Evolutionary conservation across 139 green algal genomes (phyloP), one percentile per base, ranked within the genome.

Genomic region (Penium margaritaceum): DNA sequence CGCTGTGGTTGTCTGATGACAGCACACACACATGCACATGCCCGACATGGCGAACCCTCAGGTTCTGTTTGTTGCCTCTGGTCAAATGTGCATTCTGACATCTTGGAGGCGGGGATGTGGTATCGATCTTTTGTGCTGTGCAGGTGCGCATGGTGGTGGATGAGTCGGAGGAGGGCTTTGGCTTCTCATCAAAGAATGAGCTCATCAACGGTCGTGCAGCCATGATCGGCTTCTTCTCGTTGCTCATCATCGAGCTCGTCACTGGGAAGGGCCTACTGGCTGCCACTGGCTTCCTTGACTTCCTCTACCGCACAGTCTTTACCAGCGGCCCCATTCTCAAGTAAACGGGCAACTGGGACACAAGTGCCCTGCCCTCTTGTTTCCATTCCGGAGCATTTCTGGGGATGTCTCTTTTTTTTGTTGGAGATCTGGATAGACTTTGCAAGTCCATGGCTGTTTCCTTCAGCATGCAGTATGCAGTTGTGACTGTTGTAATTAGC

Each of bases 141-240:
- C 35, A 73, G 65, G 21, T 34, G 41, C 35, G 46, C 5, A 75
- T 75, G 67, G 6, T 53, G 21, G 67, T 75, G n/a, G 67, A 75
- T n/a, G 67, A 75, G 9, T 24, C 36, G 2, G 24, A 75, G 57
- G 44, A 41, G 36, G 67, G 67, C 4, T 75, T 75, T 35, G 67
- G 67, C 5, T 75, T 75, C 37, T 51, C 67, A 30, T 14, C 19
- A n/a, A 75, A 67, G 67, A 75, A 75, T 43, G 67, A 75, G 37
- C 24, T 75, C 7, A 21, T 75, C 5, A 75, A 75, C 14, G 67
- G 67, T 19, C n/a, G 67, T 33, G 67, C 67, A 24, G 67, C 67
- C 6, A 75, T 66, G 67, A 29, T 75, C n/a, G 67, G 67, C 6
- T 75, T 75, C 24, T 41, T 33, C 12, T 46, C 37, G 14, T 34